Conservation (phyloP, 495 filamentous ascomycete species). For the Trichoderma virens region DNA sequence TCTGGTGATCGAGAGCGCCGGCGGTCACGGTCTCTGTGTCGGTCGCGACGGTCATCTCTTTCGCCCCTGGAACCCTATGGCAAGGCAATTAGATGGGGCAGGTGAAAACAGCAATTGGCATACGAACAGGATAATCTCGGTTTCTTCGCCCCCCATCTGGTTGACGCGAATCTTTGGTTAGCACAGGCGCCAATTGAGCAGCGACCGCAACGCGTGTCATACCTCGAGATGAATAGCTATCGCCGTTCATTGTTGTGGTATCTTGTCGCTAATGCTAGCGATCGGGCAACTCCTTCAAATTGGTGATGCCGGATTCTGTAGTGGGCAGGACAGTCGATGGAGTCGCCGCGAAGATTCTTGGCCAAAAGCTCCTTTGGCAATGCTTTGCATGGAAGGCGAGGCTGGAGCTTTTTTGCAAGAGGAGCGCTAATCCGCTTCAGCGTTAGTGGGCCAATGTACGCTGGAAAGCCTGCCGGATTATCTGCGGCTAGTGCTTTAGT, state of each 20-base stretch:
- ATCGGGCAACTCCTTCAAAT: neutral
- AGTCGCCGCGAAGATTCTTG: neutral
- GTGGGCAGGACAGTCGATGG: neutral
- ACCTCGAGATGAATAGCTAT: slow-evolving; percentile 78
- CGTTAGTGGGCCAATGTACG: slow-evolving; percentile 14
- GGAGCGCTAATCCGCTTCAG: slow-evolving; percentile 14
- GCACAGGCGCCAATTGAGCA: slow-evolving; percentile 8
- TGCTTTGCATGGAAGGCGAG: slow-evolving; percentile 18
- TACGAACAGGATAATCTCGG: slow-evolving; percentile 27
- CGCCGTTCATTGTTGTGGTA: slow-evolving; percentile 67
- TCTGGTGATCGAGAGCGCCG: slow-evolving; percentile 68
- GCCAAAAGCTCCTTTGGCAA: slow-evolving; percentile 6
- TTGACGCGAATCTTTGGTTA: slow-evolving; percentile 15
- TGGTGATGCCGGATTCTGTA: neutral
- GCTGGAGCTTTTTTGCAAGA: slow-evolving; percentile 30
- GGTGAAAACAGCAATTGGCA: neutral
- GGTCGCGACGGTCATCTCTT: slow-evolving; percentile 45
- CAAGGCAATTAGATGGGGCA: neutral
- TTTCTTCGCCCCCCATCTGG: slow-evolving; percentile 55
- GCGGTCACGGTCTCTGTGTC: slow-evolving; percentile 50
- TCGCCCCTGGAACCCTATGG: slow-evolving; percentile 29
- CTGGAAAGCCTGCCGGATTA: slow-evolving; percentile 6
- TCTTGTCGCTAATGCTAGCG: neutral
- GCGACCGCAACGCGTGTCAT: slow-evolving; percentile 20
- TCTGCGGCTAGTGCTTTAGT: slow-evolving; percentile 1